Percentiles rank a stretch among this genome's conserved stretches.
These are phyloP conservation scores for Puccinia hordei DNA, from an alignment of 1,284 basidiomycete species.

Conservation along the genomic window DNA sequence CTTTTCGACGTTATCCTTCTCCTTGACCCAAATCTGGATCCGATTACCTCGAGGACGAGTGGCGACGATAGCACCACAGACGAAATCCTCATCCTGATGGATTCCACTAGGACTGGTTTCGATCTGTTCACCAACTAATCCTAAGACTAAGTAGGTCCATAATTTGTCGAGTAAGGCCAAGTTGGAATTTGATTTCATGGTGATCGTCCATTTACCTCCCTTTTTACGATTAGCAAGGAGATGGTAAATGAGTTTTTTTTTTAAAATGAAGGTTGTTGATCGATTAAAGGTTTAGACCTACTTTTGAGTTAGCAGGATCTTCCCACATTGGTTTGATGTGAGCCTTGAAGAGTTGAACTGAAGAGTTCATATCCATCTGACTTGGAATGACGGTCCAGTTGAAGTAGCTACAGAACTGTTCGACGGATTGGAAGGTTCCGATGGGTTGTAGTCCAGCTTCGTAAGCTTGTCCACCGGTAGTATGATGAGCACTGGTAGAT, in stretches of 20 bases:
- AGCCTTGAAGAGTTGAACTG: slow-evolving; percentile 91
- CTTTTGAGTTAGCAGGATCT: slow-evolving; percentile 80
- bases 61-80: slow-evolving; percentile 69
- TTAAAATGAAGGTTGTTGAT: background rate
- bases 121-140: slow-evolving; percentile 82
- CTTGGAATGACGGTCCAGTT: slow-evolving; percentile 91
- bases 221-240: too few species aligned
- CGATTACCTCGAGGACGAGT: slow-evolving; percentile 81
- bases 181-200: slow-evolving; percentile 73
- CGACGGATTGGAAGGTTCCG: slow-evolving; percentile 77
- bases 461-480: slow-evolving; percentile 69
- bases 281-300: slow-evolving; percentile 44
- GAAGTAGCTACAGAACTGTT: slow-evolving; percentile 88
- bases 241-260: background rate
- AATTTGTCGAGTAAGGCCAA: slow-evolving; percentile 76
- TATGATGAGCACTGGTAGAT: slow-evolving; percentile 57
- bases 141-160: slow-evolving; percentile 89
- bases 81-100: slow-evolving; percentile 14
- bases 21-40: slow-evolving; percentile 83
- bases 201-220: slow-evolving; percentile 91
- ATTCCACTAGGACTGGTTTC: slow-evolving; percentile 61
- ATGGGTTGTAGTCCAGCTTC: slow-evolving; percentile 75
- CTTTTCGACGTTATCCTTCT: slow-evolving; percentile 77
- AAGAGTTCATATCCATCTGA: slow-evolving; percentile 79
- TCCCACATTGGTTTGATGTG: slow-evolving; percentile 92